A percentile compares a stretch with the other conserved stretches of the same genome.
Conservation (phyloP, 1,139 yeast species). For the Hansenula sp. region DNA sequence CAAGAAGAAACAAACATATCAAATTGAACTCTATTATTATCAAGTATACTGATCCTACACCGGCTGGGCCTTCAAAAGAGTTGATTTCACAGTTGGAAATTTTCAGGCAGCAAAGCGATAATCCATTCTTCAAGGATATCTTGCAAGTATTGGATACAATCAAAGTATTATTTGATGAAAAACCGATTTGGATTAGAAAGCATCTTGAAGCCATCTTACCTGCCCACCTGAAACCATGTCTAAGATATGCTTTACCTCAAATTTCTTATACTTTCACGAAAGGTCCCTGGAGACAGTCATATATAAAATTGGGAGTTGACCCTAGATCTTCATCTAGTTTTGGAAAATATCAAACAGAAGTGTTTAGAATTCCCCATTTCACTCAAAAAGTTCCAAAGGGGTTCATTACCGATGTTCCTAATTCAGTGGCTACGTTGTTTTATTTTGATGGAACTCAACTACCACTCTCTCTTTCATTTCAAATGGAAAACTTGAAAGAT, state of each 20-base stretch:
- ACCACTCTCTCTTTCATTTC: slow-evolving; percentile 71
- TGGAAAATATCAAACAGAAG: slow-evolving; percentile 79
- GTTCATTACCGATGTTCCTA: slow-evolving; percentile 26
- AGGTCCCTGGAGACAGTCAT: slow-evolving; percentile 97
- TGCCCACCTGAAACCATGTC: slow-evolving; percentile 40
- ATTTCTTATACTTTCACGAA: slow-evolving; percentile 75
- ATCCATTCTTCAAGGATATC: slow-evolving; percentile 17
- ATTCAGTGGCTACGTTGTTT: slow-evolving; percentile 38
- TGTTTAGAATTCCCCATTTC: slow-evolving; percentile 55
- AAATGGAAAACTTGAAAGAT: slow-evolving; percentile 78
- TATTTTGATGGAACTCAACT: slow-evolving; percentile 69
- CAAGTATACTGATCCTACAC: slow-evolving; percentile 42
- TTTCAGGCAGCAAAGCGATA: slow-evolving; percentile 10
- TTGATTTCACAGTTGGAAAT: slow-evolving; percentile 32
- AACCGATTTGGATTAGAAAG: slow-evolving; percentile 86
- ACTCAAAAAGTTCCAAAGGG: slow-evolving; percentile 29
- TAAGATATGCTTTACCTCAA: slow-evolving; percentile 79
- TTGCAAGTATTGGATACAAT: slow-evolving; percentile 42
- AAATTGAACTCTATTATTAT: slow-evolving; percentile 44
- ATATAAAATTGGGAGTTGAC: slow-evolving; percentile 73
- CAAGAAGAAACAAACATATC: slow-evolving; percentile 33
- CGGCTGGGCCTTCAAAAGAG: slow-evolving; percentile 39
- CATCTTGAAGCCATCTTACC: slow-evolving; percentile 65
- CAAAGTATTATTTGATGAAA: slow-evolving; percentile 49
- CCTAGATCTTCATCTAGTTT: slow-evolving; percentile 55